phyloP scores from a whole-genome alignment of 139 green algal genomes.

The Chlorella ohadii region DNA sequence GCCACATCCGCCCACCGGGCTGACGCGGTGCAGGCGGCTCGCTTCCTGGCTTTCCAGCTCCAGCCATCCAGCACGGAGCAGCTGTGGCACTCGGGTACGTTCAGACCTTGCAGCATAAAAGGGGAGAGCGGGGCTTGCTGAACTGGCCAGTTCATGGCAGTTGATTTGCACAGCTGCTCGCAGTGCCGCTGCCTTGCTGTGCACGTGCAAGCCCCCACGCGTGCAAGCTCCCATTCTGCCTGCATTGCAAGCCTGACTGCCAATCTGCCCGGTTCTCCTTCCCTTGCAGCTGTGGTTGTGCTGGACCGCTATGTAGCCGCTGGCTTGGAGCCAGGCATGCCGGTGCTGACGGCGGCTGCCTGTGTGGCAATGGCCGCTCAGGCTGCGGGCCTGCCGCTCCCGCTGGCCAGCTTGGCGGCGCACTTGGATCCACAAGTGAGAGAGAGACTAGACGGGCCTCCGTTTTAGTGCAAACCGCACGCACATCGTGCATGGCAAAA shows the following conservation, averaged over 20 bases:
- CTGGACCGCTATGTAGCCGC: slow-evolving; percentile 17
- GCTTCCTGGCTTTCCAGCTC: not conserved
- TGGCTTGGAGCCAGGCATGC: not conserved
- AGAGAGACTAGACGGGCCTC: not conserved
- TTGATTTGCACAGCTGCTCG: no score
- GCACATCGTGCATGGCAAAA: no score
- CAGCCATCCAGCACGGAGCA: not conserved
- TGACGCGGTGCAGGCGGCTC: not conserved
- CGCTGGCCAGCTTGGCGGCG: not conserved
- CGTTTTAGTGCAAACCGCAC: no score
- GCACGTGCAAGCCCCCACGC: no score
- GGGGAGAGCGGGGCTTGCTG: no score
- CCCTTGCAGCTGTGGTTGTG: slow-evolving; percentile 4
- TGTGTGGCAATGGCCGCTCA: slow-evolving; percentile 18
- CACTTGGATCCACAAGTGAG: not conserved
- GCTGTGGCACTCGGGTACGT: not conserved
- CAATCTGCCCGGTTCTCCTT: not conserved
- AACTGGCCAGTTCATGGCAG: no score
- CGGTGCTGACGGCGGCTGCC: not conserved
- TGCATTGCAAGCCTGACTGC: not conserved
- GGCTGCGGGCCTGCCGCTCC: not conserved
- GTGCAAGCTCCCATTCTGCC: no score
- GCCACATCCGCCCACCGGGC: not conserved
- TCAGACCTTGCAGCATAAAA: no score
- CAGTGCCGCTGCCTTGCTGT: no score